Percentiles rank a stretch among this genome's conserved stretches.
Evolutionary conservation across 305 asterid species (phyloP).

Genomic region (Solanum hybrid): DNA sequence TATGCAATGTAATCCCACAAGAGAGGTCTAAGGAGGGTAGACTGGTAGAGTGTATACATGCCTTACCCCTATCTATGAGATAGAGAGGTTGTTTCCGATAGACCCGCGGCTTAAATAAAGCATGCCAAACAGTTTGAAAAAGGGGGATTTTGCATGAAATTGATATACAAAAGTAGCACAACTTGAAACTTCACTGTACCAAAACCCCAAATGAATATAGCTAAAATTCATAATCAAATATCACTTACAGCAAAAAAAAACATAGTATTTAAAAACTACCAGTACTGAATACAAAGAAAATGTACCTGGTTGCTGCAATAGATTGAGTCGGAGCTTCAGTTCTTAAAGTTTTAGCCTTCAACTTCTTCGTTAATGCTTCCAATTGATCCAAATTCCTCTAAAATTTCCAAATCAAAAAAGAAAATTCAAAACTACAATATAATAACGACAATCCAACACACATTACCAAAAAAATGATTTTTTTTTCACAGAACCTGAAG

Average conservation of each 20-base stretch:
- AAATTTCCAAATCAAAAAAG: constrained; percentile 1
- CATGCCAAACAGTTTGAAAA: neutral
- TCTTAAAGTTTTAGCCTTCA: constrained; percentile 76
- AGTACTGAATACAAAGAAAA: neutral
- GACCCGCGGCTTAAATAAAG: neutral
- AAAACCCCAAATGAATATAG: neutral
- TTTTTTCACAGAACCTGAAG: constrained; percentile 51
- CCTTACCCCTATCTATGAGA: neutral
- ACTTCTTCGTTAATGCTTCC: constrained; percentile 90
- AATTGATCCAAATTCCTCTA: constrained; percentile 96
- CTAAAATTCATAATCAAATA: neutral
- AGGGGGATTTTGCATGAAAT: neutral
- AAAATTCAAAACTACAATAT: neutral
- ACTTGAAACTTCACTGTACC: neutral
- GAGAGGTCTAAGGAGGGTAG: neutral
- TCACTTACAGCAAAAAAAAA: neutral
- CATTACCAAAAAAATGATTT: neutral
- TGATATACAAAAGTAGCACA: neutral
- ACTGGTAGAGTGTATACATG: neutral
- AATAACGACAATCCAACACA: neutral
- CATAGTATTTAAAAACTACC: neutral
- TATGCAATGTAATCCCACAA: neutral
- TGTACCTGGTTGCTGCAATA: constrained; percentile 87
- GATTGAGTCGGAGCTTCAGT: constrained; percentile 93
- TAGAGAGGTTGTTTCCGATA: neutral